These are phyloP conservation scores for Colletotrichum lini DNA, from an alignment of 2,329 filamentous ascomycete species.

Conservation along the genomic window DNA sequence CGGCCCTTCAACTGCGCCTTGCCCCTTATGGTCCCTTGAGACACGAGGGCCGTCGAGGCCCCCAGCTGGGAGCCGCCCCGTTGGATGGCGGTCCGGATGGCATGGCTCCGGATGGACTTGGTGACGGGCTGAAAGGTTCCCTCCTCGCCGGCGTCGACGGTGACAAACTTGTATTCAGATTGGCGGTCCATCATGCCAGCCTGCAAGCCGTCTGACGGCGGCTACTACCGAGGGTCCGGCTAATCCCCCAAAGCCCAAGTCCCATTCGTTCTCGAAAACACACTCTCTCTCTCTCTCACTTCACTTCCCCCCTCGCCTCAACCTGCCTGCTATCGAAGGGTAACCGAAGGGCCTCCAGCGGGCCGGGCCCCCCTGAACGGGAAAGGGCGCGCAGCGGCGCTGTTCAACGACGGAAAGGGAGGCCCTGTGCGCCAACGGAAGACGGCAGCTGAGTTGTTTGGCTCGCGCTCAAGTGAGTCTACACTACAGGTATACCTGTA, in stretches of 20 bases:
- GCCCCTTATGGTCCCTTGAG: constrained; percentile 21
- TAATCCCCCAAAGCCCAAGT: not conserved
- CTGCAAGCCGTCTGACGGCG: not conserved
- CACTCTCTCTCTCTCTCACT: not conserved
- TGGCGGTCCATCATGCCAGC: constrained; percentile 14
- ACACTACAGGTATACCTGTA: not conserved
- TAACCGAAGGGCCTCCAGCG: not conserved
- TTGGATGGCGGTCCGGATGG: constrained; percentile 41
- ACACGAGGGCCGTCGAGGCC: constrained; percentile 19
- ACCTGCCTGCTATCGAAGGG: not conserved
- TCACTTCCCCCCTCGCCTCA: no score
- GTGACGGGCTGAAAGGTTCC: constrained; percentile 28
- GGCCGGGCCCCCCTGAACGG: not conserved
- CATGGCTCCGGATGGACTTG: constrained; percentile 40
- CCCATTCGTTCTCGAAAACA: not conserved
- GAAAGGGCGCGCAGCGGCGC: not conserved
- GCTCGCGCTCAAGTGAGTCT: not conserved
- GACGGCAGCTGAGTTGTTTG: not conserved
- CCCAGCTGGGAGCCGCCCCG: constrained; percentile 18
- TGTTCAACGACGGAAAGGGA: not conserved
- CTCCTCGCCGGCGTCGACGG: constrained; percentile 15
- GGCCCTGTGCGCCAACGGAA: not conserved
- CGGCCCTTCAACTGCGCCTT: constrained; percentile 38
- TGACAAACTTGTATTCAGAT: constrained; percentile 42
- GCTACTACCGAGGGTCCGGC: not conserved